phyloP scores from a whole-genome alignment of 495 filamentous ascomycete species.

The Aspergillus avenaceus region DNA sequence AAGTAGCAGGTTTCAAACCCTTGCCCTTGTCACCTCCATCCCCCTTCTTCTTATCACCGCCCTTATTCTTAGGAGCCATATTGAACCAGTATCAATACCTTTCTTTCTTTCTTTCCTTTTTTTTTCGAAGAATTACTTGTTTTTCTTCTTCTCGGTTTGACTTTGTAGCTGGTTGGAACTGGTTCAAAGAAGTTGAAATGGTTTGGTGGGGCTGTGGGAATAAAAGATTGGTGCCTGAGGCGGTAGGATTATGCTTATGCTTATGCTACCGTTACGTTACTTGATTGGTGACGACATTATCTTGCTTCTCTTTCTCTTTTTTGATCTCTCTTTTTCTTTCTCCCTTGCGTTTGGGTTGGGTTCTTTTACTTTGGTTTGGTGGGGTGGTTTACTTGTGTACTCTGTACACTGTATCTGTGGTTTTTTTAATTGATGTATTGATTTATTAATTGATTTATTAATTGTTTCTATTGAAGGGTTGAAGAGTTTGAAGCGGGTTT shows the following conservation, averaged over 20 bases:
- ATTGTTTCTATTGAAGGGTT: too few relatives aligned
- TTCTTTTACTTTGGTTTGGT: not conserved
- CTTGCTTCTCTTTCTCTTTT: not conserved
- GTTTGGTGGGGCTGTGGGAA: slow-evolving; percentile 17
- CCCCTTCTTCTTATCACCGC: slow-evolving; percentile 45
- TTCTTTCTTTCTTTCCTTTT: not conserved
- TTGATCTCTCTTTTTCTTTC: not conserved
- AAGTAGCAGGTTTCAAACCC: slow-evolving; percentile 66
- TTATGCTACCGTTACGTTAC: too few relatives aligned
- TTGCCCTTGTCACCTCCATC: slow-evolving; percentile 46
- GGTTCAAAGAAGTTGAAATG: slow-evolving; percentile 4
- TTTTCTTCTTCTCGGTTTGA: not conserved
- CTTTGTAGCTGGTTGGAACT: slow-evolving; percentile 4
- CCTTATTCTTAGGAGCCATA: slow-evolving; percentile 54
- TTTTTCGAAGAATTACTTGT: not conserved
- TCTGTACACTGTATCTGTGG: too few relatives aligned
- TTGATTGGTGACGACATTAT: slow-evolving; percentile 16
- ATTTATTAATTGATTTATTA: too few relatives aligned
- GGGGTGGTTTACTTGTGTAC: too few relatives aligned
- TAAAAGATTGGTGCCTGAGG: too few relatives aligned
- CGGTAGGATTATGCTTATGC: not conserved
- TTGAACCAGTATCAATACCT: slow-evolving; percentile 1
- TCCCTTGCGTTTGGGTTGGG: too few relatives aligned
- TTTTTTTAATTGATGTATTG: too few relatives aligned
- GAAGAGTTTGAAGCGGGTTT: too few relatives aligned